A percentile compares a stretch with the other conserved stretches of the same genome.
Evolutionary conservation across 2,329 filamentous ascomycete genomes (phyloP).

Genomic region (Chaetomium olivaceum): DNA sequence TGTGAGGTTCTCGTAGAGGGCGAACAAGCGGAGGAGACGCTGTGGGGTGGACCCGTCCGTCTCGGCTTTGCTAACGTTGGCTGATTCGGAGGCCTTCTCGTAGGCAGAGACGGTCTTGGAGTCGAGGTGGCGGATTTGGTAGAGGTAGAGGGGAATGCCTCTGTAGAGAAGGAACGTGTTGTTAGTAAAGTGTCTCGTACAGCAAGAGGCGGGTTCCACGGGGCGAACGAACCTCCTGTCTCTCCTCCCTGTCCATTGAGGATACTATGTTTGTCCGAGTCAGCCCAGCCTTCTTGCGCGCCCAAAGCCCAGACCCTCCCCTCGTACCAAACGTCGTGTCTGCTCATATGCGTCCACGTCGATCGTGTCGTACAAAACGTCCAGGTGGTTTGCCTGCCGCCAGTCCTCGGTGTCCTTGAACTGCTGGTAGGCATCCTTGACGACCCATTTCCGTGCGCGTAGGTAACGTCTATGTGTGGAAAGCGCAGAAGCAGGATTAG

Average conservation of each 20-base stretch:
- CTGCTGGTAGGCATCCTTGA: conserved; percentile 75
- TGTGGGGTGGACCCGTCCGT: conserved; percentile 66
- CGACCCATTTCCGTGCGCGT: conserved; percentile 78
- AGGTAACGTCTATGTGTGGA: conserved; percentile 68
- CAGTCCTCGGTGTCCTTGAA: conserved; percentile 89
- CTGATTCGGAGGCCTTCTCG: conserved; percentile 64
- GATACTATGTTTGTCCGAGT: conserved; percentile 62
- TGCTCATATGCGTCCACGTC: conserved; percentile 82
- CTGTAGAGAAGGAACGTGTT: conserved; percentile 44
- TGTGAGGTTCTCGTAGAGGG: conserved; percentile 89
- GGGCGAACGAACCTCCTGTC: conserved; percentile 57
- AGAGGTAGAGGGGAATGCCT: conserved; percentile 90
- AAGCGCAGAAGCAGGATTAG: not conserved
- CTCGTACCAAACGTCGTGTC: conserved; percentile 67
- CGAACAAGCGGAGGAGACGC: conserved; percentile 82
- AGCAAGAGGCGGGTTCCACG: not conserved
- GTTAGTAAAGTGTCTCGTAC: not conserved
- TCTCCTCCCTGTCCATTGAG: conserved; percentile 90
- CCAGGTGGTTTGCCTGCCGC: conserved; percentile 76
- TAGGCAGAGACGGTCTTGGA: conserved; percentile 78
- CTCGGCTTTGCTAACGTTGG: conserved; percentile 59
- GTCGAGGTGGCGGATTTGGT: conserved; percentile 81
- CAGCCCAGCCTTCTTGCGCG: not conserved
- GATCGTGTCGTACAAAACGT: conserved; percentile 81
- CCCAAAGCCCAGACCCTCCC: not conserved